Base-by-base conservation (phyloP, 2,329 filamentous ascomycete species). In the Fusarium burgessii region DNA sequence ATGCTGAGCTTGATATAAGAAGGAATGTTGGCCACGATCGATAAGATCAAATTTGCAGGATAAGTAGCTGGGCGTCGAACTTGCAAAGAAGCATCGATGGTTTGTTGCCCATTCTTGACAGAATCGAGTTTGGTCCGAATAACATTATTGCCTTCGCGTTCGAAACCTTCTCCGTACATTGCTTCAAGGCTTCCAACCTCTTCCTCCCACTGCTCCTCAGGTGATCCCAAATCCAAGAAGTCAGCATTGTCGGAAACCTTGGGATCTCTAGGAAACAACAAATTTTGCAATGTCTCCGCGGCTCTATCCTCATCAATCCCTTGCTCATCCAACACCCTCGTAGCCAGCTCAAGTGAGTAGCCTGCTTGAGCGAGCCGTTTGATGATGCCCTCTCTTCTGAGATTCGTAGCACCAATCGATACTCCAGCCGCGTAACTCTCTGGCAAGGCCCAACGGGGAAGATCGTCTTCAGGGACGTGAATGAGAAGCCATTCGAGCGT, bases 401-500 rank as follows among this genome's bases (percentile, higher is more conserved):
- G 80, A 78, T 98, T 92, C 10, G 91, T 92, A 54, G 92, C 92
- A 2, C 91, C 95, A 70, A 99, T 91, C 46, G 91, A 94, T 29
- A 98, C 91, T 25, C 96, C 96, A 32, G 95, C 95, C 14, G 93
- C 91, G 79, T 99, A 99, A 67, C 91, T 93, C 81, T 97, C 95
- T 0, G 96, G 96, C 43, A 99, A 84, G 74, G 93, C 93, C 94
- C 95, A 98, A 10, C 88, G 85, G 2, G 96, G 96, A n/a, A 98
- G 84, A 76, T 98, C 96, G 78, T 99, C 96, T 78, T 99, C 96
- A 2, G 96, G 96, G 5, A 99, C 94, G 80, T 99, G 95, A 55
- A 98, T 95, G 51, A 99, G 87, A 18, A 99, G 87, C 96, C 96
- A 99, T 79, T 98, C 95, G 5, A 99, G 86, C 18, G 94, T 91